phyloP scores from a whole-genome alignment of 1,284 basidiomycete genomes.

The Ceratobasidium sp. region DNA sequence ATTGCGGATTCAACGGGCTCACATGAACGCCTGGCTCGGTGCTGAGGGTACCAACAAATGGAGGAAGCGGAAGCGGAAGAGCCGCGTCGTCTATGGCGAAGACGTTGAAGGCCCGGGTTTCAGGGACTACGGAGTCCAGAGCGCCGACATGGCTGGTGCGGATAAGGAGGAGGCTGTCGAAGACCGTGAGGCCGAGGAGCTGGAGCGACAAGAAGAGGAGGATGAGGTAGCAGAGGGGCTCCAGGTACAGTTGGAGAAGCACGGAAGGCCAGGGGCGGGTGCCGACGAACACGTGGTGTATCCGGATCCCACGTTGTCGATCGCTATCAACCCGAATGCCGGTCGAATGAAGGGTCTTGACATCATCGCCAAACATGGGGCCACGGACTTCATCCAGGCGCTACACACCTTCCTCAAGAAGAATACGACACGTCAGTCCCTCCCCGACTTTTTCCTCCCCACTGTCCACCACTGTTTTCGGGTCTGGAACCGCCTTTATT shows the following conservation, averaged over 20 bases:
- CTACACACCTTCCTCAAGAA: background rate
- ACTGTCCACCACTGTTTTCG: background rate
- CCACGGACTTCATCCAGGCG: background rate
- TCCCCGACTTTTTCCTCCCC: background rate
- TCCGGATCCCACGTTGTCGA: background rate
- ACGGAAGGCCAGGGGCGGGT: too few species aligned
- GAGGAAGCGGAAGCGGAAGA: too few species aligned
- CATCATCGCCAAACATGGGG: background rate
- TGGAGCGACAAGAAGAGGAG: too few species aligned
- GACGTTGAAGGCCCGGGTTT: too few species aligned
- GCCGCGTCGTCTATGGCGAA: too few species aligned
- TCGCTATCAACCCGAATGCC: background rate
- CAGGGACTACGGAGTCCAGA: too few species aligned
- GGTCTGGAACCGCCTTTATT: slow-evolving; percentile 33
- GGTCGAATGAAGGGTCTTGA: background rate
- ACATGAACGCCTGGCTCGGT: background rate
- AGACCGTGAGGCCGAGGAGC: too few species aligned
- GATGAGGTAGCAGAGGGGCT: too few species aligned
- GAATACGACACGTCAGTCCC: background rate
- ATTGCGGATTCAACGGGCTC: background rate
- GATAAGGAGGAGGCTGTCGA: too few species aligned
- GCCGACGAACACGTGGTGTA: slow-evolving; percentile 3
- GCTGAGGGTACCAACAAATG: too few species aligned
- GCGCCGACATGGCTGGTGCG: too few species aligned
- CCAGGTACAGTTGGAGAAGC: too few species aligned